A percentile compares a stretch with the other conserved stretches of the same genome.
Evolutionary conservation across 2,329 filamentous ascomycete species (phyloP).

Genomic region (Talaromyces rugulosus): DNA sequence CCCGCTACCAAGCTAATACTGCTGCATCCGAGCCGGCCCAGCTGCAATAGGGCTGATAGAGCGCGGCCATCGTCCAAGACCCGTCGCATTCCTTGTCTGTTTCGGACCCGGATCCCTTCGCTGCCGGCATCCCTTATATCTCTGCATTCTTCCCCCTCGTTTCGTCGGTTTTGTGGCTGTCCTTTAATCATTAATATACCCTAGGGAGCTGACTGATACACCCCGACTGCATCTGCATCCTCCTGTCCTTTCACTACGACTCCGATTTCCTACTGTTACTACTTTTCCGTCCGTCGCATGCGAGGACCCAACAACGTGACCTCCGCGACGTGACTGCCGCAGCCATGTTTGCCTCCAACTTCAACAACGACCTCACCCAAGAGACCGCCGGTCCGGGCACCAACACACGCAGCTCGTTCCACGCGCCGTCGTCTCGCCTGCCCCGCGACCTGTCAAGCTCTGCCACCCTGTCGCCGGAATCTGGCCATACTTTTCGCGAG

Average conservation of each 20-base stretch:
- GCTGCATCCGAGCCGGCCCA: neutral
- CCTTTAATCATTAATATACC: neutral
- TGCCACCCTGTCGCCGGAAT: neutral
- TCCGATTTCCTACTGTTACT: neutral
- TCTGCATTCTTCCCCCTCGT: neutral
- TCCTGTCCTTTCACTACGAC: neutral
- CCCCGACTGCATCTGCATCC: too few species aligned
- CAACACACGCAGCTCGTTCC: neutral
- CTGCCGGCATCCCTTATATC: neutral
- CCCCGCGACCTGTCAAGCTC: neutral
- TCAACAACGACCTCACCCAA: neutral
- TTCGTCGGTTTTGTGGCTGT: neutral
- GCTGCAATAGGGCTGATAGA: neutral
- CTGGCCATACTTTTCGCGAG: neutral
- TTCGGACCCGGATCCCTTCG: neutral
- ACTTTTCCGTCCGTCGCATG: neutral
- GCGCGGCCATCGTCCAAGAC: neutral
- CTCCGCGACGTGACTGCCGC: neutral
- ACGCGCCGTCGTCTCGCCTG: neutral
- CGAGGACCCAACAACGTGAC: neutral
- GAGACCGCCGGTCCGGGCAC: neutral
- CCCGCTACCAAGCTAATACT: neutral
- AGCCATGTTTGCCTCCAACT: conserved; percentile 1
- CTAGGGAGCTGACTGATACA: neutral
- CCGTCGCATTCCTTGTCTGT: neutral